phyloP scores from a whole-genome alignment of 2,329 filamentous ascomycete genomes.

The Geoglossum cookeanum region DNA sequence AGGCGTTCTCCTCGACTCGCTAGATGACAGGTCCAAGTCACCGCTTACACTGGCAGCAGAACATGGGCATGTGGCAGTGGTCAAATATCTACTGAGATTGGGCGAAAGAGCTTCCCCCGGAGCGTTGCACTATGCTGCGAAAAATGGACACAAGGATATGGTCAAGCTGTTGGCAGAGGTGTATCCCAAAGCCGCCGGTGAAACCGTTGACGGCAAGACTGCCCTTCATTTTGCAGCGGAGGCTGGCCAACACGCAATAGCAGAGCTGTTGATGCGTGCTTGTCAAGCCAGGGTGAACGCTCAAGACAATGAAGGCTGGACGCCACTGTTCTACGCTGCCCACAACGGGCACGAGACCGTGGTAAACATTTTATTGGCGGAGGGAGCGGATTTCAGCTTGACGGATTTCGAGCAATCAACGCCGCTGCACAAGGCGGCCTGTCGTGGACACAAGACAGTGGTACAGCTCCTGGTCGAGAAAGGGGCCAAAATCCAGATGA shows the following conservation, averaged over 20 bases:
- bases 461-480: background rate
- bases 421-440: background rate
- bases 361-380: background rate
- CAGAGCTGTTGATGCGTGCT: background rate
- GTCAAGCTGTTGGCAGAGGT: background rate
- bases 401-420: background rate
- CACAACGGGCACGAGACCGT: background rate
- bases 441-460: background rate
- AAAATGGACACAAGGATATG: background rate
- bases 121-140: slow-evolving; percentile 1
- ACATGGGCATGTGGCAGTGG: background rate
- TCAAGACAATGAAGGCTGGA: background rate
- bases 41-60: background rate
- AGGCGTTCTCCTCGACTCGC: background rate
- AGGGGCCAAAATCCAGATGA: background rate
- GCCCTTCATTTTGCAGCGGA: background rate
- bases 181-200: background rate
- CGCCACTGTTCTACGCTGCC: background rate
- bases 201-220: background rate
- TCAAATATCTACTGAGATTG: background rate
- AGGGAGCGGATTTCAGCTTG: background rate
- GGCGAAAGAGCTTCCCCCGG: background rate
- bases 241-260: background rate
- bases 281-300: background rate
- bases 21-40: background rate